Evolutionary conservation across 306 rosid species (phyloP).

Genomic region (Purshia tridentata): DNA sequence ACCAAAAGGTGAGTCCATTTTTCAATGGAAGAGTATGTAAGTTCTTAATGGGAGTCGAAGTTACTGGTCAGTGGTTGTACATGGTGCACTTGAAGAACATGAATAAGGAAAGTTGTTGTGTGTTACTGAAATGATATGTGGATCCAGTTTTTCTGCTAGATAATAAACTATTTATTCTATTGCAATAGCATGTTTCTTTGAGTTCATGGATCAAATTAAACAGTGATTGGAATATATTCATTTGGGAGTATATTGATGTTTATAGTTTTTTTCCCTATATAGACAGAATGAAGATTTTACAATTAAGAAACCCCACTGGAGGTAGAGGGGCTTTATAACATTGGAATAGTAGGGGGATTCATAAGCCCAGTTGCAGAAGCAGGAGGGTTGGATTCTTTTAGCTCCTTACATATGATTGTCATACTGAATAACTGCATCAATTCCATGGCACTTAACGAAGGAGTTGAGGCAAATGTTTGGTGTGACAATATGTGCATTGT

Average conservation of each 20-base stretch:
- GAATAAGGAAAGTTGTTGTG: slow-evolving; percentile 4
- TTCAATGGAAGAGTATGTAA: not conserved
- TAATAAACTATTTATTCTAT: not conserved
- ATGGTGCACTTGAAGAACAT: slow-evolving; percentile 26
- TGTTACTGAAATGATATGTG: slow-evolving; percentile 2
- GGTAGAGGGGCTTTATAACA: not conserved
- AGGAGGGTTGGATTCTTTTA: not conserved
- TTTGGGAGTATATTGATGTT: not conserved
- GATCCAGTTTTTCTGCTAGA: slow-evolving; percentile 6
- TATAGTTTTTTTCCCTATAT: no score
- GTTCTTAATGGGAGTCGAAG: not conserved
- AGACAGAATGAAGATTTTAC: no score
- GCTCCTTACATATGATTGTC: slow-evolving; percentile 2
- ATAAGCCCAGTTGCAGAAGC: not conserved
- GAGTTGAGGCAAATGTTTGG: slow-evolving; percentile 53
- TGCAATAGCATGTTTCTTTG: not conserved
- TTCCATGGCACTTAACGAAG: slow-evolving; percentile 54
- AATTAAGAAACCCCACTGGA: not conserved
- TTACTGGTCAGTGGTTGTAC: slow-evolving; percentile 28
- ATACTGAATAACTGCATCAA: slow-evolving; percentile 50
- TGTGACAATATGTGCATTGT: slow-evolving; percentile 48
- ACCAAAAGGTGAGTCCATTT: not conserved
- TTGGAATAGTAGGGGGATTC: not conserved
- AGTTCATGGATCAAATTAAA: not conserved
- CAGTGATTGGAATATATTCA: not conserved